Evolutionary conservation across 139 green algal species (phyloP), one percentile per base, ranked within the genome.

Genomic region (Nannochloris sp.): DNA sequence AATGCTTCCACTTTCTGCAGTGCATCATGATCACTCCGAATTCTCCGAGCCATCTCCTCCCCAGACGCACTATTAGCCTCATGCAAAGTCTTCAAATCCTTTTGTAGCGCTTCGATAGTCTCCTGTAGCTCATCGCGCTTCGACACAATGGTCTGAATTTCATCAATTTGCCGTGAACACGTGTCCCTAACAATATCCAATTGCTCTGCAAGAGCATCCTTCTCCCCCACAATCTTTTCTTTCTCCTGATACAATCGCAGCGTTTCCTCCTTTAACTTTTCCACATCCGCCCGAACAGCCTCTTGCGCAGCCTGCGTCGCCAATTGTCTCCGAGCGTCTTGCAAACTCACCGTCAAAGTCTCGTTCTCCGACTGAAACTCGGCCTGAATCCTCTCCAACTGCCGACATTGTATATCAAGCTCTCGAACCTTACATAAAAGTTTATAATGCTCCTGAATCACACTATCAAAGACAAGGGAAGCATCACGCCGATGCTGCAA

Each of bases 331-430:
- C 43, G 64, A n/a, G 33, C 36, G 17, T 65, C 62, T 31, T 74
- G 61, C 10, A 70, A 37, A 30, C 49, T 59, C 45, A 72, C 56
- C 12, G 67, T 58, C 49, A 87, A 67, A 3, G 46, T 63, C 16
- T 66, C 59, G 8, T 82, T 86, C 55, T 91, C 83, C 3, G 76
- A 63, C 1, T 83, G 73, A 53, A 91, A 74, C 81, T 93, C 86
- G 2, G 68, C 69, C 1, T 62, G 81, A 59, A 92, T 85, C 60
- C 85, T 86, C 40, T 90, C 85, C 17, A 90, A 74, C 72, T 90
- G 83, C 2, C 65, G 63, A 20, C 71, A 51, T 8, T 83, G 81
- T 1, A 92, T 82, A 82, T 88, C 61, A 14, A 81, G 63, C 69
- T 88, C 82, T 25, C 77, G 29, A 1, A 61, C 33, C 4, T 65